Percentiles rank a stretch among this genome's conserved stretches.
Conservation (phyloP, 768 basidiomycete genomes). For the Asterophora parasitica region DNA sequence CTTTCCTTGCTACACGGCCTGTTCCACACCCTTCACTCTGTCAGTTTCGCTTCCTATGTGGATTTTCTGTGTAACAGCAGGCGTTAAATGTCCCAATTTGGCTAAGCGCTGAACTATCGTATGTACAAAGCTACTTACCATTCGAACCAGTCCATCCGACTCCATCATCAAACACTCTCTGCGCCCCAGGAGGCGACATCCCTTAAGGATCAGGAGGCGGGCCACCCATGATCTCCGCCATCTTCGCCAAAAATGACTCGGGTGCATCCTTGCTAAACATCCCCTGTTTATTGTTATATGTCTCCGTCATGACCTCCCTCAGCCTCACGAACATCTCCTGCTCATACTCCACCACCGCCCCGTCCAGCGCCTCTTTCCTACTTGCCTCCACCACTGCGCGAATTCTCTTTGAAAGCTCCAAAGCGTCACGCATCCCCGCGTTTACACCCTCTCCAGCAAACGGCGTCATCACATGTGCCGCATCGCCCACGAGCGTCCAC, state of each 20-base stretch:
- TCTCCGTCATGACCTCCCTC: conserved; percentile 9
- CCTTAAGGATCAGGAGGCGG: background rate
- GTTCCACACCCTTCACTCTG: too few relatives aligned
- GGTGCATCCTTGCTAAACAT: conserved; percentile 8
- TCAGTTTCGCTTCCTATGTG: too few relatives aligned
- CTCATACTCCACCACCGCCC: conserved; percentile 9
- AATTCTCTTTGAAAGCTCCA: conserved; percentile 15
- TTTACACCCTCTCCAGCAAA: conserved; percentile 23
- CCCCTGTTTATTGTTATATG: conserved; percentile 5
- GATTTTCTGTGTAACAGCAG: too few relatives aligned
- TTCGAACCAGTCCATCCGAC: too few relatives aligned
- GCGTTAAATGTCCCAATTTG: too few relatives aligned
- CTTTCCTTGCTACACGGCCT: too few relatives aligned
- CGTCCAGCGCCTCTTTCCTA: conserved; percentile 3
- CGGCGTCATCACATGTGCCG: conserved; percentile 23
- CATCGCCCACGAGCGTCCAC: conserved; percentile 22
- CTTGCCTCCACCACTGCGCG: background rate
- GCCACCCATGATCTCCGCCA: conserved; percentile 2
- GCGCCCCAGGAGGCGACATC: too few relatives aligned
- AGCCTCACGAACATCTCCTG: conserved; percentile 10
- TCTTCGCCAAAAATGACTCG: background rate
- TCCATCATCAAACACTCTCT: too few relatives aligned
- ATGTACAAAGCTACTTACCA: too few relatives aligned
- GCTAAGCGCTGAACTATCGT: too few relatives aligned
- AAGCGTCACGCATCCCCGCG: conserved; percentile 18